Evolutionary conservation across 2,329 filamentous ascomycete species (phyloP).

Genomic region (Xylariales sp.): DNA sequence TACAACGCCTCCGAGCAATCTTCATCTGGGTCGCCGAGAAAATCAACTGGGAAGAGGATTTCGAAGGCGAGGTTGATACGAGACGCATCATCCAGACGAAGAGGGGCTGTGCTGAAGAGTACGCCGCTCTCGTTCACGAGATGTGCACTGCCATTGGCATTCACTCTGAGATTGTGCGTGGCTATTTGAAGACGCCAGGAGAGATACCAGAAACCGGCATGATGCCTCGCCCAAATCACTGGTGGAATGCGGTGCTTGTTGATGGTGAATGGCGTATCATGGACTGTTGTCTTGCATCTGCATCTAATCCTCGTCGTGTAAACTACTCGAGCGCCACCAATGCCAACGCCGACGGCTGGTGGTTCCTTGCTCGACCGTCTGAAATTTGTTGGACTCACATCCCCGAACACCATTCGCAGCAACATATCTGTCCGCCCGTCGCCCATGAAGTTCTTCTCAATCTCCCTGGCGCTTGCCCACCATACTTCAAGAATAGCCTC

Average conservation of each 20-base stretch:
- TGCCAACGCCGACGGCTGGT: conserved; percentile 77
- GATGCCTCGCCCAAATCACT: conserved; percentile 87
- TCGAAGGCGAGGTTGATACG: conserved; percentile 79
- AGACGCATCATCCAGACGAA: conserved; percentile 78
- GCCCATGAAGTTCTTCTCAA: conserved; percentile 81
- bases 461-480: conserved; percentile 78
- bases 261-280: conserved; percentile 96
- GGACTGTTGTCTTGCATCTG: conserved; percentile 87
- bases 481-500: conserved; percentile 78
- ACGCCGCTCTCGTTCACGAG: conserved; percentile 80
- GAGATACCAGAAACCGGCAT: conserved; percentile 76
- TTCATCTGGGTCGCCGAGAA: conserved; percentile 98
- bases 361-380: conserved; percentile 83
- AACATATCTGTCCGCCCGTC: conserved; percentile 87
- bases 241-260: conserved; percentile 92
- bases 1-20: conserved; percentile 87
- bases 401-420: conserved; percentile 78
- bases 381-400: conserved; percentile 97
- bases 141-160: conserved; percentile 92
- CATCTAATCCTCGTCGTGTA: conserved; percentile 76
- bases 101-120: conserved; percentile 82
- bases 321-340: conserved; percentile 70
- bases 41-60: conserved; percentile 92
- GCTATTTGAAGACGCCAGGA: conserved; percentile 86
- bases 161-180: conserved; percentile 79